Conservation (phyloP, 2,329 filamentous ascomycete genomes). For the Pseudogymnoascus sp. region DNA sequence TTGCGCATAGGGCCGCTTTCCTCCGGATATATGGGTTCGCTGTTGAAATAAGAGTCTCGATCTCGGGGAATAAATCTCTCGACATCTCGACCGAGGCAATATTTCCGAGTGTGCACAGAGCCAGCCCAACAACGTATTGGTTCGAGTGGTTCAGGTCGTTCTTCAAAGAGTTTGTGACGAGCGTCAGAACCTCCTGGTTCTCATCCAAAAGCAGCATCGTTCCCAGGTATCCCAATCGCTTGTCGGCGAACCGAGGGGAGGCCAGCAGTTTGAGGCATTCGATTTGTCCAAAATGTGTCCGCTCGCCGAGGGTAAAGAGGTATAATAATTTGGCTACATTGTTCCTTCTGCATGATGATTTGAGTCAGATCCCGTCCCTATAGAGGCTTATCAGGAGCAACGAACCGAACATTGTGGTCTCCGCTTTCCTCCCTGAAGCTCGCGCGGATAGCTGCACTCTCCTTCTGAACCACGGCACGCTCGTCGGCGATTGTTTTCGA, state of each 20-base stretch:
- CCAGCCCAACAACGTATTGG: conserved; percentile 95
- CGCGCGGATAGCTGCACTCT: conserved; percentile 93
- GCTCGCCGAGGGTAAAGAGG: conserved; percentile 92
- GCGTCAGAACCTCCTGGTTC: conserved; percentile 93
- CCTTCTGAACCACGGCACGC: conserved; percentile 95
- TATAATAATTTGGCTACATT: conserved; percentile 98
- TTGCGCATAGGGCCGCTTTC: conserved; percentile 96
- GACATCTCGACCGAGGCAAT: conserved; percentile 99
- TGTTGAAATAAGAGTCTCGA: conserved; percentile 84
- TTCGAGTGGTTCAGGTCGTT: conserved; percentile 97
- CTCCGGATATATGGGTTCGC: conserved; percentile 97
- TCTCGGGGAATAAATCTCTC: conserved; percentile 89
- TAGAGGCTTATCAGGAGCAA: conserved; percentile 16
- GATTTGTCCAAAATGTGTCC: conserved; percentile 98
- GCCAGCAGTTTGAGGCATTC: conserved; percentile 97
- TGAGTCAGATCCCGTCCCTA: conserved; percentile 13
- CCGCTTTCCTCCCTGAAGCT: conserved; percentile 96
- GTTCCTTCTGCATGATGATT: conserved; percentile 60
- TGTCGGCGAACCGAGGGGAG: conserved; percentile 95
- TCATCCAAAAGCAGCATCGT: conserved; percentile 95
- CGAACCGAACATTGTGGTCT: conserved; percentile 81
- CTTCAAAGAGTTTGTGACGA: conserved; percentile 96
- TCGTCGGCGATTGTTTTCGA: conserved; percentile 99
- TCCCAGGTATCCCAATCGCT: conserved; percentile 87
- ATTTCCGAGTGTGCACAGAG: conserved; percentile 91